phyloP scores from a whole-genome alignment of 1,139 yeast species.

The Tardiomyces depauwii region DNA sequence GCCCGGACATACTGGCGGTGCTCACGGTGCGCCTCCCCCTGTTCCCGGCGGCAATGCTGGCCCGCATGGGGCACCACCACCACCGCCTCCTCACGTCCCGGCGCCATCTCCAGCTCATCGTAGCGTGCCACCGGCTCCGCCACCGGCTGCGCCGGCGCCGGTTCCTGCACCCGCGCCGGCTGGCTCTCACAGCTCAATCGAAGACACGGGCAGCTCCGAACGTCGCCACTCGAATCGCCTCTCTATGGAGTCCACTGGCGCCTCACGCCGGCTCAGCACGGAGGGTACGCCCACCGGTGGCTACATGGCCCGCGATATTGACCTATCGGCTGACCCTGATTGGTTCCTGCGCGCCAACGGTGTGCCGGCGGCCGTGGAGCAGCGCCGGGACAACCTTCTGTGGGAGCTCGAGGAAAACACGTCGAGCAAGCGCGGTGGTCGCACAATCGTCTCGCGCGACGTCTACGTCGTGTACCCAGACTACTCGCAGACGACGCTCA shows the following conservation, averaged over 20 bases:
- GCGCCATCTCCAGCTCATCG: conserved; percentile 13
- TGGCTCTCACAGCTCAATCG: conserved; percentile 1
- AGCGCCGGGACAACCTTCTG: conserved; percentile 36
- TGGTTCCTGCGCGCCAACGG: conserved; percentile 58
- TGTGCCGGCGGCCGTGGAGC: conserved; percentile 45
- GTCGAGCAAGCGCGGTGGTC: conserved; percentile 47
- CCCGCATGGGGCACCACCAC: too few relatives aligned
- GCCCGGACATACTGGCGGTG: too few relatives aligned
- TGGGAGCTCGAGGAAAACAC: conserved; percentile 56
- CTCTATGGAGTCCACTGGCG: conserved; percentile 1
- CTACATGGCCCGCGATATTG: conserved; percentile 19
- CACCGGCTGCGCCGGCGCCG: conserved; percentile 2
- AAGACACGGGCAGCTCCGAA: conserved; percentile 9
- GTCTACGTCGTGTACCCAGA: conserved; percentile 67
- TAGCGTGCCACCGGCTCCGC: conserved; percentile 10
- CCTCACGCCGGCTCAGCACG: conserved; percentile 3
- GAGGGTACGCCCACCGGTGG: conserved; percentile 4
- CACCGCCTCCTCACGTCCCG: conserved; percentile 8
- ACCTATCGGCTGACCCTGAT: conserved; percentile 27
- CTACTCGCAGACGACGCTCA: conserved; percentile 51
- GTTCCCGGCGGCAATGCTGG: too few relatives aligned
- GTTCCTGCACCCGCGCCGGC: conserved; percentile 10
- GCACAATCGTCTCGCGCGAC: conserved; percentile 43
- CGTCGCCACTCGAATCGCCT: conserved; percentile 8
- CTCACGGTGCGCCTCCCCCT: too few relatives aligned